Evolutionary conservation across 495 filamentous ascomycete genomes (phyloP).

Genomic region (Cercophora sp.): DNA sequence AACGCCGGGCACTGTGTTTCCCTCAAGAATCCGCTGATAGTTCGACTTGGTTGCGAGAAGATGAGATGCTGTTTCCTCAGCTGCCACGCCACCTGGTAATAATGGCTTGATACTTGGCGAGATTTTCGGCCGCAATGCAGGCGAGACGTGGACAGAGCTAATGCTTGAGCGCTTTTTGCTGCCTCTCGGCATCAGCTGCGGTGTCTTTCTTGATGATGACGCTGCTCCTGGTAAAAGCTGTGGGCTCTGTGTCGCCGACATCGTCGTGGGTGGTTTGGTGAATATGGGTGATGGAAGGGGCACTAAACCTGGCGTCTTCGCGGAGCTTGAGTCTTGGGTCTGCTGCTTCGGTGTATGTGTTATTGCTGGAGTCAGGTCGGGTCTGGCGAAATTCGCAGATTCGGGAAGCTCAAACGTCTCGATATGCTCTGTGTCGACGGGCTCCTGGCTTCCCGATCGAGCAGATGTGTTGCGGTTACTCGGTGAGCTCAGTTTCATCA

Average conservation of each 20-base stretch:
- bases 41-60: slow-evolving; percentile 92
- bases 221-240: slow-evolving; percentile 38
- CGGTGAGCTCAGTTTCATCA: slow-evolving; percentile 62
- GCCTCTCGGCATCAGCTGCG: slow-evolving; percentile 39
- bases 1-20: slow-evolving; percentile 82
- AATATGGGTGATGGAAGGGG: slow-evolving; percentile 46
- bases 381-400: slow-evolving; percentile 47
- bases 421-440: slow-evolving; percentile 54
- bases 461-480: slow-evolving; percentile 31
- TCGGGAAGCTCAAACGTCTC: slow-evolving; percentile 66
- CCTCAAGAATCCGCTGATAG: slow-evolving; percentile 95
- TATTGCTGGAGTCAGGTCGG: slow-evolving; percentile 43
- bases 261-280: slow-evolving; percentile 33
- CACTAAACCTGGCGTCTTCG: slow-evolving; percentile 35
- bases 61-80: slow-evolving; percentile 70
- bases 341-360: slow-evolving; percentile 36
- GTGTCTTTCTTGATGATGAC: slow-evolving; percentile 39
- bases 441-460: slow-evolving; percentile 31
- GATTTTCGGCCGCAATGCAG: slow-evolving; percentile 85
- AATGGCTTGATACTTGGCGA: slow-evolving; percentile 92
- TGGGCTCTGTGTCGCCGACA: slow-evolving; percentile 51
- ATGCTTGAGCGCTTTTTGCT: slow-evolving; percentile 71
- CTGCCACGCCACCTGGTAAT: slow-evolving; percentile 60
- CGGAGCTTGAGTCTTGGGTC: slow-evolving; percentile 28
- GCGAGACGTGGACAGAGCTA: slow-evolving; percentile 71